A percentile compares a stretch with the other conserved stretches of the same genome.
These are phyloP conservation scores for Aspergillus sp. DNA, from an alignment of 2,329 filamentous ascomycete genomes.

Conservation along the genomic window DNA sequence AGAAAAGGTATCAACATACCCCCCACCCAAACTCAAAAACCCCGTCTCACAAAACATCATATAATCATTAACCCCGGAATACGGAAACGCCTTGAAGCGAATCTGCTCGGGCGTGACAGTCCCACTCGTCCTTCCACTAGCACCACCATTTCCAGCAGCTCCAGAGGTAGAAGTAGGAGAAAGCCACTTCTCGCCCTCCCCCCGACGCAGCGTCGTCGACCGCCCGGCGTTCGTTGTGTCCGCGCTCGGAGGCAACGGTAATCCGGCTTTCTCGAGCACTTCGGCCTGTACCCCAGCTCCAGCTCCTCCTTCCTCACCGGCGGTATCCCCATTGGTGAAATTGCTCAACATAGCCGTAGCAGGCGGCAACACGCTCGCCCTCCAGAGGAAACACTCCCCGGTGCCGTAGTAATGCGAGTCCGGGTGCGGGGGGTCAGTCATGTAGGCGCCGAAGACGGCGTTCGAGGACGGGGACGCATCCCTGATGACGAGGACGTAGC, in stretches of 20 bases:
- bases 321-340: constrained; percentile 4
- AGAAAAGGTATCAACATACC: constrained; percentile 44
- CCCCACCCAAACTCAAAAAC: constrained; percentile 84
- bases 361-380: constrained; percentile 64
- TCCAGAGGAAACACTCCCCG: constrained; percentile 93
- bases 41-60: constrained; percentile 88
- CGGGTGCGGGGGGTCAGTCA: constrained; percentile 84
- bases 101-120: constrained; percentile 70
- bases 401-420: constrained; percentile 87
- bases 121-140: constrained; percentile 37
- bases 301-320: not conserved
- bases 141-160: constrained; percentile 23
- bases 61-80: constrained; percentile 94
- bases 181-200: constrained; percentile 33
- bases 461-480: constrained; percentile 57
- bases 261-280: constrained; percentile 52
- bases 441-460: constrained; percentile 82
- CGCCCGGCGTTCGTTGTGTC: constrained; percentile 63
- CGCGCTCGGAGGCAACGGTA: constrained; percentile 70
- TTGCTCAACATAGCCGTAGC: constrained; percentile 8
- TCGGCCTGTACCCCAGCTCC: constrained; percentile 32
- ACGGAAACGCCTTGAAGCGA: constrained; percentile 95
- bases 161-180: not conserved
- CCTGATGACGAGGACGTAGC: constrained; percentile 84
- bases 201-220: constrained; percentile 57